A percentile compares a stretch with the other conserved stretches of the same genome.
phyloP scores from a whole-genome alignment of 2,329 filamentous ascomycete genomes.

The Elsinoe batatas region DNA sequence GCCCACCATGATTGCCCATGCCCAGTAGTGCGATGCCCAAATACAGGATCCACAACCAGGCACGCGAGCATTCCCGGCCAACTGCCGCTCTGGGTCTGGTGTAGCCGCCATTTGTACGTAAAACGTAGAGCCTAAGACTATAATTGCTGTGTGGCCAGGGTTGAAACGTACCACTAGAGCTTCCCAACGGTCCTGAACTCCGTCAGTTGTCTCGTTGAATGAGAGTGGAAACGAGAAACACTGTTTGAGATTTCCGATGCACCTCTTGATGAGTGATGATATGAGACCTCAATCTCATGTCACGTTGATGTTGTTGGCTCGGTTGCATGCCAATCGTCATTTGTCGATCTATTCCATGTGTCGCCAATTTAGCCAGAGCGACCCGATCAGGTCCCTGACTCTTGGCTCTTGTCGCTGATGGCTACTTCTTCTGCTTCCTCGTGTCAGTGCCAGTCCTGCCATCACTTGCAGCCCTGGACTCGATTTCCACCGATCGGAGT shows the following conservation, averaged over 20 bases:
- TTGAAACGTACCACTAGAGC: constrained; percentile 1
- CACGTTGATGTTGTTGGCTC: too few species aligned
- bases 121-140: background rate
- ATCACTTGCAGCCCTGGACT: background rate
- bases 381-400: constrained; percentile 6
- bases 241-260: background rate
- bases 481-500: background rate
- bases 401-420: background rate
- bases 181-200: background rate
- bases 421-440: background rate
- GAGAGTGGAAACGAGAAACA: background rate
- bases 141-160: background rate
- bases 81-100: constrained; percentile 9
- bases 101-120: constrained; percentile 1
- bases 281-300: too few species aligned
- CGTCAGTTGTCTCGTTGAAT: background rate
- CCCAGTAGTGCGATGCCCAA: background rate
- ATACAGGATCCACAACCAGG: background rate
- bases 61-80: constrained; percentile 7
- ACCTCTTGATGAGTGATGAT: background rate
- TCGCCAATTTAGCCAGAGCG: constrained; percentile 6
- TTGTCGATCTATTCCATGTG: constrained; percentile 8
- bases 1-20: too few species aligned
- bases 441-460: background rate
- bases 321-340: background rate